Percentiles rank a stretch among this genome's conserved stretches.
Conservation (phyloP, 345 rosid species). For the Odontarrhena argentea region DNA sequence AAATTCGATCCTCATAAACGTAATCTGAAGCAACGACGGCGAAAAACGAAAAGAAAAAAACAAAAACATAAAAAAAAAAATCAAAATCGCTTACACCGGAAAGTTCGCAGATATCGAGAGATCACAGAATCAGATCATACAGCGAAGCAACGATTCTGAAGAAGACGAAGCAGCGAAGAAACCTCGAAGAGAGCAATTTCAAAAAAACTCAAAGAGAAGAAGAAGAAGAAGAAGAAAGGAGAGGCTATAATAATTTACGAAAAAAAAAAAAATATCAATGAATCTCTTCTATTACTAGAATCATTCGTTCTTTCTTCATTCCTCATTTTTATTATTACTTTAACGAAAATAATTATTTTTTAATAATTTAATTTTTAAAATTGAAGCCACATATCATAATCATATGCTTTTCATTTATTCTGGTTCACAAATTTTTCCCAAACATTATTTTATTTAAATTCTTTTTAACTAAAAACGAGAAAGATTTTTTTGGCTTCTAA, state of each 20-base stretch:
- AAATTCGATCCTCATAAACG: background rate
- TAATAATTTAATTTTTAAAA: constrained; percentile 5
- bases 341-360: constrained; percentile 17
- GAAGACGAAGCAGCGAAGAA: constrained; percentile 6
- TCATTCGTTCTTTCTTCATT: constrained; percentile 33
- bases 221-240: constrained; percentile 30
- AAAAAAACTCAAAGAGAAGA: constrained; percentile 10
- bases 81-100: constrained; percentile 18
- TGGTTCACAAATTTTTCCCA: constrained; percentile 34
- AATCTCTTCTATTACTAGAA: constrained; percentile 21
- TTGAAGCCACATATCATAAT: constrained; percentile 35
- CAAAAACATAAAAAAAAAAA: background rate
- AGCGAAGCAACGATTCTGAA: constrained; percentile 26
- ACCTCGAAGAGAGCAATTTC: constrained; percentile 16
- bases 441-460: constrained; percentile 26
- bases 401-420: constrained; percentile 32
- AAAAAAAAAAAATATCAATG: constrained; percentile 39
- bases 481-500: constrained; percentile 11
- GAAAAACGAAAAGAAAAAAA: constrained; percentile 2
- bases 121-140: constrained; percentile 32
- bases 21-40: constrained; percentile 2
- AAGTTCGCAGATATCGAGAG: constrained; percentile 21
- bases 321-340: background rate
- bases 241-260: constrained; percentile 41
- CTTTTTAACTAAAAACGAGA: constrained; percentile 12